Evolutionary conservation across 2,329 filamentous ascomycete genomes (phyloP).

Genomic region (Penicillium olsonii): DNA sequence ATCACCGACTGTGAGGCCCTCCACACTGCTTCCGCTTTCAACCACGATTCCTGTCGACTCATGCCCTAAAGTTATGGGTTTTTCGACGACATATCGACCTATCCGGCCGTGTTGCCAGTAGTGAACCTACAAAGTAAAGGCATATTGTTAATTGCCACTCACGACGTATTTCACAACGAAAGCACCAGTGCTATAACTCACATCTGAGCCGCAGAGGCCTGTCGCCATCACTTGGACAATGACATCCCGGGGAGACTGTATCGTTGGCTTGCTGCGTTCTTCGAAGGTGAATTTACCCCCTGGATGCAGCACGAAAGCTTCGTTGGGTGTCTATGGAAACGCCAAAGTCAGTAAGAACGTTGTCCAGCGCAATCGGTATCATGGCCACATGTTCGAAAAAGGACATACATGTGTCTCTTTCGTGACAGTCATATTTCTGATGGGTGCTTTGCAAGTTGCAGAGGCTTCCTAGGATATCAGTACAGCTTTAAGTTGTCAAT

Average conservation of each 20-base stretch:
- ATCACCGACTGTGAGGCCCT: conserved; percentile 61
- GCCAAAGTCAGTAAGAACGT: background rate
- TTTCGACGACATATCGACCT: conserved; percentile 37
- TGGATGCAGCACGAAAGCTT: conserved; percentile 22
- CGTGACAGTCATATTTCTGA: conserved; percentile 2
- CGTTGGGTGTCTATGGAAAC: conserved; percentile 4
- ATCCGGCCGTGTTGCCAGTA: conserved; percentile 44
- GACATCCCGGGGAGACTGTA: conserved; percentile 61
- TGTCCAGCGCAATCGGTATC: background rate
- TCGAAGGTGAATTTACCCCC: conserved; percentile 26
- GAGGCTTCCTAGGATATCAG: background rate
- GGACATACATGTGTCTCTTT: conserved; percentile 1
- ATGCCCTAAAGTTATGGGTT: conserved; percentile 58
- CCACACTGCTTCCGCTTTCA: conserved; percentile 57
- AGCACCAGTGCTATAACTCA: conserved; percentile 37
- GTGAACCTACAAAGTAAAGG: conserved; percentile 30
- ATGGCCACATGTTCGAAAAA: background rate
- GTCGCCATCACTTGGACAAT: conserved; percentile 77
- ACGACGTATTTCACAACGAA: background rate
- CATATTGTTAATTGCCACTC: background rate
- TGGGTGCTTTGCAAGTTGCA: background rate
- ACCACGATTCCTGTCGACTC: conserved; percentile 67
- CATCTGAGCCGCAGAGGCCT: conserved; percentile 81
- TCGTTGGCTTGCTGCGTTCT: conserved; percentile 16
- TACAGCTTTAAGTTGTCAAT: background rate